Percentiles rank a stretch among this genome's conserved stretches.
Evolutionary conservation across 805 yeast genomes (phyloP).

Genomic region (Spathaspora boniae): DNA sequence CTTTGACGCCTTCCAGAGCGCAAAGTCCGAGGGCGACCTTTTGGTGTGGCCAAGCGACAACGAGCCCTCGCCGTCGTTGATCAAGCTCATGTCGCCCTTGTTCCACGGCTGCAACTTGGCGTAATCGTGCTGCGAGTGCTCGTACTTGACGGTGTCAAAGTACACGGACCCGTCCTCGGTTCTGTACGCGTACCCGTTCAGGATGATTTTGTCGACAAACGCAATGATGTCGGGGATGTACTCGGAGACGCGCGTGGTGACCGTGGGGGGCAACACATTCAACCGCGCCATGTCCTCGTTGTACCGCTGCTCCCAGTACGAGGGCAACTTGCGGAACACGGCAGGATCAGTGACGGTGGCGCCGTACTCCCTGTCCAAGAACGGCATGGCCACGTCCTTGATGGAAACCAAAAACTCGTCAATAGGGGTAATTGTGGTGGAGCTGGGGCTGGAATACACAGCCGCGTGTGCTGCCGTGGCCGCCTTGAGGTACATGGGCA

Average conservation of each 20-base stretch:
- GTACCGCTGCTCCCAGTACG: conserved; percentile 84
- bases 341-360: conserved; percentile 78
- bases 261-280: conserved; percentile 79
- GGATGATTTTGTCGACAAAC: conserved; percentile 71
- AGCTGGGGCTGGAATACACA: conserved; percentile 21
- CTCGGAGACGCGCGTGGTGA: conserved; percentile 93
- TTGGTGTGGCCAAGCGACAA: conserved; percentile 58
- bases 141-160: conserved; percentile 85
- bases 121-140: conserved; percentile 71
- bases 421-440: conserved; percentile 19
- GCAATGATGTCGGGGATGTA: conserved; percentile 88
- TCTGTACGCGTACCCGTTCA: conserved; percentile 79
- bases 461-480: conserved; percentile 50
- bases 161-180: conserved; percentile 93
- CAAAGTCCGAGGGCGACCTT: conserved; percentile 80
- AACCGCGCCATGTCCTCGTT: conserved; percentile 81
- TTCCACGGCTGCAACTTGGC: conserved; percentile 99
- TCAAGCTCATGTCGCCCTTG: conserved; percentile 78
- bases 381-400: conserved; percentile 75
- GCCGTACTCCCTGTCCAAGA: conserved; percentile 70
- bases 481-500: conserved; percentile 79
- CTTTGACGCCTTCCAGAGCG: conserved; percentile 93
- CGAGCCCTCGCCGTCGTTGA: conserved; percentile 95
- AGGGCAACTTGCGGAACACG: conserved; percentile 76
- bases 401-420: conserved; percentile 44